Percentiles rank a stretch among this genome's conserved stretches.
phyloP scores from a whole-genome alignment of 108 stramenopile species.

The Fragilaria radians region DNA sequence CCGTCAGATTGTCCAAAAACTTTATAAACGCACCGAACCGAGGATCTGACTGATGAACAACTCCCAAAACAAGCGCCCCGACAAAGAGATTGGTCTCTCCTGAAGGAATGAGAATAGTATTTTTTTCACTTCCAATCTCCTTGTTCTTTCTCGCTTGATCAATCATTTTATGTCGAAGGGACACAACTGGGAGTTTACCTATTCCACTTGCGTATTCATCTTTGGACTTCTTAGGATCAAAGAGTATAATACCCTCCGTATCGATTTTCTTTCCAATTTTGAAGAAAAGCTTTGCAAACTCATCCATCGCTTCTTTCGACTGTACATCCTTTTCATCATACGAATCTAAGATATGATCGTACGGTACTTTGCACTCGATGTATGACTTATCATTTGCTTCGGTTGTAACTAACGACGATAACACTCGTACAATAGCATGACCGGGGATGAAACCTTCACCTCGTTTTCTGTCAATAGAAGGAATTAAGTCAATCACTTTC shows the following conservation, averaged over 20 bases:
- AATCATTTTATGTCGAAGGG: constrained; percentile 54
- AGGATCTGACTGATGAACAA: constrained; percentile 54
- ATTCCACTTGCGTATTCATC: constrained; percentile 47
- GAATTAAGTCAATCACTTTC: constrained; percentile 67
- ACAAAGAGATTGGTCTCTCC: constrained; percentile 50
- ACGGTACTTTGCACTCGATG: constrained; percentile 75
- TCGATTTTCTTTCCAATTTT: constrained; percentile 74
- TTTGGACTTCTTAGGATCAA: constrained; percentile 38
- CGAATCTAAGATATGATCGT: constrained; percentile 65
- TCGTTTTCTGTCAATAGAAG: constrained; percentile 27
- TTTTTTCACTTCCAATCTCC: constrained; percentile 5
- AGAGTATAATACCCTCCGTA: constrained; percentile 56
- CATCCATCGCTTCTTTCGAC: constrained; percentile 51
- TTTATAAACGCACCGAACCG: constrained; percentile 79
- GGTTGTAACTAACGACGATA: constrained; percentile 59
- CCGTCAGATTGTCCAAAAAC: constrained; percentile 75
- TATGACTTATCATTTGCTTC: constrained; percentile 16
- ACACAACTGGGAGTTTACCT: constrained; percentile 52
- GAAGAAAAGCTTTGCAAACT: constrained; percentile 36
- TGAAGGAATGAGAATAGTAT: constrained; percentile 37
- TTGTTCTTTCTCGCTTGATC: constrained; percentile 30
- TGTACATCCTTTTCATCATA: constrained; percentile 47
- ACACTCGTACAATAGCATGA: constrained; percentile 71
- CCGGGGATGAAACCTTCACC: constrained; percentile 51
- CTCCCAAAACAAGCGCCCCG: constrained; percentile 62